Evolutionary conservation across 2,329 filamentous ascomycete genomes (phyloP), one percentile per base, ranked within the genome.

Genomic region (Colletotrichum tamarilloi): DNA sequence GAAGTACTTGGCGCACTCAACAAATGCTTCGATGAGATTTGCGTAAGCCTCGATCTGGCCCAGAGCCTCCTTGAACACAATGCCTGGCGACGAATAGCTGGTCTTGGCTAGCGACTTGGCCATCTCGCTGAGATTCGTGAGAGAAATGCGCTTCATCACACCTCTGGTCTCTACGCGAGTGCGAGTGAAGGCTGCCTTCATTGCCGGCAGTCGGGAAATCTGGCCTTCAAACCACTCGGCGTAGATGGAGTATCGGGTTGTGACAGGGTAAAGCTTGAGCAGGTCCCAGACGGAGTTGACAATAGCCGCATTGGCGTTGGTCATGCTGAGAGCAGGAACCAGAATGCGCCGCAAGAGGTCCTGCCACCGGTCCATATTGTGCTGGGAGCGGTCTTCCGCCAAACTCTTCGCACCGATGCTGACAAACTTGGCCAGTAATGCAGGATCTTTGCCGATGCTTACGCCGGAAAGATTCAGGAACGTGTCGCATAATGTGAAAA

Each of bases 1-100:
- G 77, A 98, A 98, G 81, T 98, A 98, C 78, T 94, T 93, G 52
- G 94, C 95, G 79, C 95, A 98, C 80, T 98, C 95, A 16, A 98
- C 95, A 74, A 99, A 94, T 5, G 95, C 94, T 74, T 98, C 94
- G 69, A 98, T 98, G 74, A 99, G 89, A 80, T 98, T 99, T 80
- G 93, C 94, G 81, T 99, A 99, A 0, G 93, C 92, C 82, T 99
- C 95, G 72, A 98, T 94, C 81, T 98, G 95, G 75, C 92, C 92
- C 71, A 99, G 91, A 7, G 95, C 95, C 69, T 96, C 93, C 78
- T 92, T 92, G 85, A 98, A 98, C 28, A 98, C 95, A 69, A 98
- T 89, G 30, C 96, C 96, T 1, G 97, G 97, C 56, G 95, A 97
- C 1, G 95, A 92, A 78, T 95, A 94, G 30, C 95, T 95, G n/a